Base-by-base conservation (phyloP, 306 rosid genomes). In the Biancaea sappan region DNA sequence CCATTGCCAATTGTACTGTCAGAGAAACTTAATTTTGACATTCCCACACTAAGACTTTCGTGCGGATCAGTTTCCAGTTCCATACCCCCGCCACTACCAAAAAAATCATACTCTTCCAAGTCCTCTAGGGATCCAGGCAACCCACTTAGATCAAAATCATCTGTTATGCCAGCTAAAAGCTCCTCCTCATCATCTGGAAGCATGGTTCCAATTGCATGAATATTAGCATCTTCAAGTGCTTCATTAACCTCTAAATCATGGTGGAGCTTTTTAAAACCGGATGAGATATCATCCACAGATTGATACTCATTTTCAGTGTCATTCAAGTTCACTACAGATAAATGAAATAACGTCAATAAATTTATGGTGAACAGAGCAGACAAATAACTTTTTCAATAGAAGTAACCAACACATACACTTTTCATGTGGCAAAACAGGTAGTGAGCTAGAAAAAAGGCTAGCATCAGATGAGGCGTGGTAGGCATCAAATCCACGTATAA, bases 81-180 rank as follows among this genome's bases (percentile, higher is more conserved):
- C 97, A 92, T 83, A 62, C 96, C 97, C 22, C 97, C 96, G 72
- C 96, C 90, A 77, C 90, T 88, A 51, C 81, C 93, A 79, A 90
- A 90, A 60, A 92, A 69, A 84, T 92, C 96, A 82, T 86, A 89
- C 9, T 91, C 97, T 79, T 86, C 96, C 82, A 92, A 83, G 77
- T 92, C 96, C 75, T 92, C 97, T 71, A 88, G 79, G 61, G 96
- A 90, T 73, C 86, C 81, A 47, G 97, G 97, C 84, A 92, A 80
- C 56, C 89, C 96, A 70, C 86, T 88, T 25, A 92, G 82, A 80
- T 92, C 96, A 78, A 92, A 86, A 86, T 92, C 96, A 78, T 89
- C 96, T 66, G 80, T 83, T 78, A 85, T 78, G 75, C 96, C 96
- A 21, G 88, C 90, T 76, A 92, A 86, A 58, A 92, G 96, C 81